Evolutionary conservation across 1,284 basidiomycete genomes (phyloP).

Genomic region (Cutaneotrichosporon curvatum): DNA sequence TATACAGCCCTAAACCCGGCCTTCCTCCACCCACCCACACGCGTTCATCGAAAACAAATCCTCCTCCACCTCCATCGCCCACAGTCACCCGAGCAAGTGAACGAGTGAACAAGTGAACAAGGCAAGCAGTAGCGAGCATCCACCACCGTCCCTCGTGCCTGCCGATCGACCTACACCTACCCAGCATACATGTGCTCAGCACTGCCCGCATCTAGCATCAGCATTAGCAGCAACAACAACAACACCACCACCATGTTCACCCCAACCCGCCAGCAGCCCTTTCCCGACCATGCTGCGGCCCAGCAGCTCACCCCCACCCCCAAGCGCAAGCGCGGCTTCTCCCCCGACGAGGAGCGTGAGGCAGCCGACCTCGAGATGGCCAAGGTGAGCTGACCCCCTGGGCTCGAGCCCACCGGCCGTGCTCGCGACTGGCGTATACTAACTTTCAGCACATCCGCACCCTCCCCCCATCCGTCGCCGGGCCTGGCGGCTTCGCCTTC

Average conservation of each 20-base stretch:
- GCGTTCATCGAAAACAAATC: no score
- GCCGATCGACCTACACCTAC: neutral
- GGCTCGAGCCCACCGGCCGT: no score
- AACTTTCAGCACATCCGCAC: conserved; percentile 16
- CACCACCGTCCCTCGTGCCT: neutral
- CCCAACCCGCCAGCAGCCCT: neutral
- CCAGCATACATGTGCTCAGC: neutral
- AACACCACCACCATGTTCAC: neutral
- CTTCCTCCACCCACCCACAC: no score
- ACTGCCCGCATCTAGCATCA: neutral
- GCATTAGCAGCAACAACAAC: neutral
- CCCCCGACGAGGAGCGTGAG: conserved; percentile 16
- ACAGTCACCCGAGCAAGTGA: no score
- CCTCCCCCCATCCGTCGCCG: conserved; percentile 8
- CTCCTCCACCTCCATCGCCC: no score
- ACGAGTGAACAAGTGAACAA: no score
- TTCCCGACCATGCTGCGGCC: neutral
- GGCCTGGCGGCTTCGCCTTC: conserved; percentile 10
- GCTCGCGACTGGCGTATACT: no score
- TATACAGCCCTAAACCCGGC: no score
- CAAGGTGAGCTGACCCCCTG: conserved; percentile 3
- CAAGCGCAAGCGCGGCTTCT: conserved; percentile 34
- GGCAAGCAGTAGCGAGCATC: neutral
- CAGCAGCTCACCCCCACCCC: conserved; percentile 7
- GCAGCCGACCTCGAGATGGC: conserved; percentile 1